phyloP scores from a whole-genome alignment of 164 flowering plant species.

The Aristolochia californica region DNA sequence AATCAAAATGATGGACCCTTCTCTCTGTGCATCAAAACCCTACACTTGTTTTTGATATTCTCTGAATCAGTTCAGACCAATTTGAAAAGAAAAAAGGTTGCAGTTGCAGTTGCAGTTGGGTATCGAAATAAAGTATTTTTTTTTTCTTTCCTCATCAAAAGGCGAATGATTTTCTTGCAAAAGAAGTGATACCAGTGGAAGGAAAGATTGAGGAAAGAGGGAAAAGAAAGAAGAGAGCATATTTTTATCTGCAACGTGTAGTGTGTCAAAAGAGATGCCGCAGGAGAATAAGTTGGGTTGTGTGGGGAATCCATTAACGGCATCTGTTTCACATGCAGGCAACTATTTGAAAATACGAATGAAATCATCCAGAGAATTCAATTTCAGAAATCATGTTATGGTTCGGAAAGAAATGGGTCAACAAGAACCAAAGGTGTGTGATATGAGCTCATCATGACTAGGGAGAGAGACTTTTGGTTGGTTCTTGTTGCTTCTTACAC shows the following conservation, averaged over 20 bases:
- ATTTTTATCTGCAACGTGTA: not conserved
- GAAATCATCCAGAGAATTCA: not conserved
- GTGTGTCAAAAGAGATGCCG: not conserved
- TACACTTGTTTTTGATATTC: not conserved
- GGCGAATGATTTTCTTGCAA: constrained; percentile 3
- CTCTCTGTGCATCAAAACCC: too few relatives aligned
- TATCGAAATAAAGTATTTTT: not conserved
- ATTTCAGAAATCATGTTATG: not conserved
- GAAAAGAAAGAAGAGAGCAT: not conserved
- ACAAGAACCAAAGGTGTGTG: too few relatives aligned
- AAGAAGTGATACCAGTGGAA: not conserved
- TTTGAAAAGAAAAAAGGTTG: not conserved
- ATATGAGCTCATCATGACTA: too few relatives aligned
- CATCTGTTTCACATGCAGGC: not conserved
- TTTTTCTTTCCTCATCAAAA: not conserved
- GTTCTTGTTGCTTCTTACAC: too few relatives aligned
- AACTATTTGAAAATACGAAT: not conserved
- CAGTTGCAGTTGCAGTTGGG: not conserved
- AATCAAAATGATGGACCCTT: too few relatives aligned
- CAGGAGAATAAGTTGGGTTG: not conserved
- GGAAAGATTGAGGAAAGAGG: constrained; percentile 1
- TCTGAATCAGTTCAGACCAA: not conserved
- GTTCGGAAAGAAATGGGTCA: too few relatives aligned
- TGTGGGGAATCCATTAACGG: not conserved
- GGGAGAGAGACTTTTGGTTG: too few relatives aligned